These are phyloP conservation scores for Cytospora chrysosperma DNA, from an alignment of 2,329 filamentous ascomycete genomes.

Conservation along the genomic window DNA sequence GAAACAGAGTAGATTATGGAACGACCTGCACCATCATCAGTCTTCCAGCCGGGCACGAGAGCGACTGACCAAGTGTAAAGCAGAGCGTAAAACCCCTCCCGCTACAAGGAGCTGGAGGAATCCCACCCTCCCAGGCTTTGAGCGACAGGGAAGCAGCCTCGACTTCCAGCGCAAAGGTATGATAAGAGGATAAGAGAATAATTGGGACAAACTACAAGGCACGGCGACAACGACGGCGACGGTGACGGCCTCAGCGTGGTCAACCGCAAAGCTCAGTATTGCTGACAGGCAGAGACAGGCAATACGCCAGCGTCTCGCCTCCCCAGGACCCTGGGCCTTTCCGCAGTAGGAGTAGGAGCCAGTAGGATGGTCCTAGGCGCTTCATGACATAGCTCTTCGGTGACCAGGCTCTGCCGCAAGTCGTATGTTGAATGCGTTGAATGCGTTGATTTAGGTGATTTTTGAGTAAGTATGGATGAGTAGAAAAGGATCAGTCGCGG, in stretches of 20 bases:
- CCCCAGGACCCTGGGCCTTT: constrained; percentile 8
- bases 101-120: neutral
- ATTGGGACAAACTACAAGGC: neutral
- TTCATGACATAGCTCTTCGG: neutral
- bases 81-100: neutral
- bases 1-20: neutral
- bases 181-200: neutral
- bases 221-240: neutral
- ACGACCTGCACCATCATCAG: neutral
- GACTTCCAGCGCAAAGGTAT: neutral
- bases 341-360: neutral
- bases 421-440: neutral
- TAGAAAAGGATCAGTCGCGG: neutral
- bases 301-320: constrained; percentile 3
- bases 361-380: constrained; percentile 4
- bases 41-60: neutral
- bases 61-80: neutral
- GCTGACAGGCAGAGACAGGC: constrained; percentile 8
- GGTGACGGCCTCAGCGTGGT: neutral
- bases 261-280: neutral
- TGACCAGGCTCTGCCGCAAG: neutral
- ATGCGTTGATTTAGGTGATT: neutral
- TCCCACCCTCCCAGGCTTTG: constrained; percentile 4
- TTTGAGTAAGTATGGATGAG: neutral
- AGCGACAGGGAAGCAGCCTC: neutral